Evolutionary conservation across 2,329 filamentous ascomycete genomes (phyloP), one percentile per base, ranked within the genome.

Genomic region (Aureobasidium melanogenum): DNA sequence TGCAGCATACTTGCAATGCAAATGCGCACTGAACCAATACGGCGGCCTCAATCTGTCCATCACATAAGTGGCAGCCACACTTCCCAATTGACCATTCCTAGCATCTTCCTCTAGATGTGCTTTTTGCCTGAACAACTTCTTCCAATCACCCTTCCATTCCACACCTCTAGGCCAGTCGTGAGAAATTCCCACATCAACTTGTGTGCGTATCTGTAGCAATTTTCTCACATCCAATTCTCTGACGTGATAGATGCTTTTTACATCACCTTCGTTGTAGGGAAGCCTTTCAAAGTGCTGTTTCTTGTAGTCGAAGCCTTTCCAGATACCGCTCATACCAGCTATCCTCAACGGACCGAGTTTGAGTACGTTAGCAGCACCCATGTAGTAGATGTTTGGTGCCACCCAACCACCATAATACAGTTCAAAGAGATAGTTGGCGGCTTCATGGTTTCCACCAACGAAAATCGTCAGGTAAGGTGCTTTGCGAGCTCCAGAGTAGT

Each of bases 321-420:
- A 99, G 65, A 99, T 99, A 6, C 94, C 94, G 58, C 90, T 94
- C 72, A 97, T 79, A 5, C 88, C 93, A 38, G 91, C 89, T 64
- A 99, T 96, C 24, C 94, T 86, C 52, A 99, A 76, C 1, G 89
- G 88, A 0, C 93, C 93, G 34, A 95, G 79, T 19, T 88, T 86
- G 43, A 99, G 72, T 9, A 99, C 87, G 70, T 96, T 97, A 63
- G 94, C 91, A 36, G 91, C 90, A 52, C 94, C 94, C 73, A 97
- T 82, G 75, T 97, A 99, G 79, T 97, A 99, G 65, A 99, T 97
- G 67, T 94, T 96, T 9, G 91, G 91, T 8, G 93, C 93, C 6
- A 91, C 94, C 94, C 94, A 99, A 55, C 94, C 94, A 56, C 94
- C 94, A 71, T 97, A 96, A 77, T 90, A 96, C 0, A 99, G 82